phyloP scores from a whole-genome alignment of 2,329 filamentous ascomycete genomes.

The Botrytis squamosa region DNA sequence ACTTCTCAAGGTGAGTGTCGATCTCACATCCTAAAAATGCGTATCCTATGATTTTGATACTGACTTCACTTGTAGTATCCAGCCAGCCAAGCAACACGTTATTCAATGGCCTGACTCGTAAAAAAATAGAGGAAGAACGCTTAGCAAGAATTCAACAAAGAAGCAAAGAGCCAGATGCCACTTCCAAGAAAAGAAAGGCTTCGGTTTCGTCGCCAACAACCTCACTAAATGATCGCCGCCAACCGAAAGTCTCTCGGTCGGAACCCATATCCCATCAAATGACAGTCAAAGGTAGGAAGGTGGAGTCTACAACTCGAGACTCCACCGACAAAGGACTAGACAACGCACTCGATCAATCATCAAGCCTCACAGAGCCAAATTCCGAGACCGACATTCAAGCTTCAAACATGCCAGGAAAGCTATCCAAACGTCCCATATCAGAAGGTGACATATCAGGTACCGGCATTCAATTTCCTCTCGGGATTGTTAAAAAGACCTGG shows the following conservation, averaged over 20 bases:
- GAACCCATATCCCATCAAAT: not conserved
- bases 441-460: conserved; percentile 13
- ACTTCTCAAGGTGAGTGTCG: not conserved
- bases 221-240: conserved; percentile 21
- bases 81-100: not conserved
- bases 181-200: conserved; percentile 35
- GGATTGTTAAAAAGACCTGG: conserved; percentile 81
- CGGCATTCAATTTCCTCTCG: conserved; percentile 44
- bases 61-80: not conserved
- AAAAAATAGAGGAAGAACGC: conserved; percentile 82
- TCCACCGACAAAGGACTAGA: not conserved
- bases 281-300: not conserved
- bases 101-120: conserved; percentile 55
- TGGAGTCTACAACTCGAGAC: not conserved
- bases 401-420: not conserved
- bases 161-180: conserved; percentile 50
- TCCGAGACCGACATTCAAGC: not conserved
- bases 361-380: not conserved
- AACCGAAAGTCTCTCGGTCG: conserved; percentile 10
- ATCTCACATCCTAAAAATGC: not conserved
- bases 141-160: conserved; percentile 53
- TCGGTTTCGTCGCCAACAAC: conserved; percentile 36
- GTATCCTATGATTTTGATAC: not conserved
- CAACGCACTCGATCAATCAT: not conserved
- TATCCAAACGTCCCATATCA: not conserved